Conservation (phyloP, 2,329 filamentous ascomycete species). For the Lecanicillium sp. region DNA sequence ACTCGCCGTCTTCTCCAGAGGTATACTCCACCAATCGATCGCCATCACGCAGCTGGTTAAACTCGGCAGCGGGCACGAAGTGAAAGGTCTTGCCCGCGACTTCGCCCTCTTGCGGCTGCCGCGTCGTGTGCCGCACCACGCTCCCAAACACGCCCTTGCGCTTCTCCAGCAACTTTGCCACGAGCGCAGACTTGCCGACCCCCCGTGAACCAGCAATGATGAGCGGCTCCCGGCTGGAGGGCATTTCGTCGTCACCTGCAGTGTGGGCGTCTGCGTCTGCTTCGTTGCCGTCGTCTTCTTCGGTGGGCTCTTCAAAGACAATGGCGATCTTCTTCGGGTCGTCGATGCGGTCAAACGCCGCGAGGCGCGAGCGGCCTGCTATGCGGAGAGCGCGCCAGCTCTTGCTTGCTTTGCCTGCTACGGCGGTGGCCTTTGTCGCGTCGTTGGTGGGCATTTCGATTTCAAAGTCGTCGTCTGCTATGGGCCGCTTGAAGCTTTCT, state of each 20-base stretch:
- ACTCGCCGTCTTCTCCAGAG: constrained; percentile 38
- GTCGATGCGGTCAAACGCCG: constrained; percentile 79
- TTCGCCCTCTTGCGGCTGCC: constrained; percentile 40
- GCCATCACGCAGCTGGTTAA: constrained; percentile 49
- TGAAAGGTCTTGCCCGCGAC: constrained; percentile 42
- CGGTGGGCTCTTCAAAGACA: constrained; percentile 43
- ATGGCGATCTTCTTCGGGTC: constrained; percentile 62
- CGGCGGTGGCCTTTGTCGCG: constrained; percentile 43
- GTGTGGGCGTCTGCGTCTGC: constrained; percentile 25
- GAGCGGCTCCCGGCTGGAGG: constrained; percentile 45
- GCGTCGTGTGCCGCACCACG: constrained; percentile 47
- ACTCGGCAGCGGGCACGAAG: constrained; percentile 47
- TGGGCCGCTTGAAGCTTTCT: constrained; percentile 61
- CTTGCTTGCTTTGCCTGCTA: constrained; percentile 76
- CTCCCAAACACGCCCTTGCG: constrained; percentile 57
- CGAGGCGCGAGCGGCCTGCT: constrained; percentile 64
- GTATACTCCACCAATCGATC: constrained; percentile 52
- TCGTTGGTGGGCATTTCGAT: constrained; percentile 69
- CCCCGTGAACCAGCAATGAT: constrained; percentile 59
- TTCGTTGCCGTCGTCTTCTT: constrained; percentile 27
- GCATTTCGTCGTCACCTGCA: constrained; percentile 27
- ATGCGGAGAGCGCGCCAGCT: constrained; percentile 84
- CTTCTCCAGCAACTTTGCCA: constrained; percentile 53
- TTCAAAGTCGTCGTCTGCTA: constrained; percentile 76
- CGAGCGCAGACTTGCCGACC: constrained; percentile 54